phyloP scores from a whole-genome alignment of 78 protist species.

The Dictyostelium discoideum region DNA sequence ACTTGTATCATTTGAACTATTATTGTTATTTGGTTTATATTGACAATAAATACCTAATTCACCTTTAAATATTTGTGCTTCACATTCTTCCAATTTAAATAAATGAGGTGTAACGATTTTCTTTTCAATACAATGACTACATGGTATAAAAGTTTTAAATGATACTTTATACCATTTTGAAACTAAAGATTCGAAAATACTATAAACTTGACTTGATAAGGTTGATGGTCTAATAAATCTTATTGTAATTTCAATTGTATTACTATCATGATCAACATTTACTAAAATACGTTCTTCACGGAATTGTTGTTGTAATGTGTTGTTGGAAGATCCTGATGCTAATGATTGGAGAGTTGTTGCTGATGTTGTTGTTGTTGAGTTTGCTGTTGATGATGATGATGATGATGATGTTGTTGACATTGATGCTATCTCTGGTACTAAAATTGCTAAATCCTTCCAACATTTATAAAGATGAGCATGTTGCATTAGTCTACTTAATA shows the following conservation, averaged over 20 bases:
- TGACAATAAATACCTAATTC: conserved; percentile 41
- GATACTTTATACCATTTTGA: conserved; percentile 28
- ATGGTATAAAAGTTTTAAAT: conserved; percentile 10
- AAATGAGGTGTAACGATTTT: neutral
- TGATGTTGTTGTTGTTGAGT: neutral
- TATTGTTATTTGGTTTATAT: neutral
- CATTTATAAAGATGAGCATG: conserved; percentile 32
- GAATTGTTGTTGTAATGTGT: neutral
- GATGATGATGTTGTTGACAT: neutral
- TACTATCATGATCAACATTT: conserved; percentile 25
- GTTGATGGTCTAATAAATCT: conserved; percentile 3
- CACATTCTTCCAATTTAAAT: conserved; percentile 35
- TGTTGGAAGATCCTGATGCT: neutral
- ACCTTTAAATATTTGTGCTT: conserved; percentile 23
- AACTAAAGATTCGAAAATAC: conserved; percentile 43
- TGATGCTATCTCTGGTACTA: conserved; percentile 1
- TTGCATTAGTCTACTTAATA: conserved; percentile 51
- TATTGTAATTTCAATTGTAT: conserved; percentile 28
- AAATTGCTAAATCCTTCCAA: conserved; percentile 52
- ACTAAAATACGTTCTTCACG: conserved; percentile 42
- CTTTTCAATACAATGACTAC: conserved; percentile 30
- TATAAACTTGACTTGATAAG: conserved; percentile 22
- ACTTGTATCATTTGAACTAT: neutral
- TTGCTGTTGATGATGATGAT: neutral
- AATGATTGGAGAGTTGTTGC: neutral